These are phyloP conservation scores for Lenzites betulinus DNA, from an alignment of 768 basidiomycete genomes.

Conservation along the genomic window DNA sequence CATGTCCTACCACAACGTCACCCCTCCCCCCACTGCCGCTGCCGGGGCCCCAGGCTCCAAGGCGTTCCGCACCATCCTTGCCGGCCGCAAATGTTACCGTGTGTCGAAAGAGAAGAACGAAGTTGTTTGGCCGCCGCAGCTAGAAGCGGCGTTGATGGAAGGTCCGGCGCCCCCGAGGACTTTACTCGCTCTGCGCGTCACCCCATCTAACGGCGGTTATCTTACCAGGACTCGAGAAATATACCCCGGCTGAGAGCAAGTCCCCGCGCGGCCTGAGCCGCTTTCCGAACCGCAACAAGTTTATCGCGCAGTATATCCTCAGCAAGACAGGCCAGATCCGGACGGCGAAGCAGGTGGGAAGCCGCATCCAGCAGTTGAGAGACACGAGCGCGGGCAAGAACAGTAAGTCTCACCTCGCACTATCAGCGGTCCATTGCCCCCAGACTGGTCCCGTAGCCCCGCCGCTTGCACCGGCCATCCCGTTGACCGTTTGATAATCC, in stretches of 20 bases:
- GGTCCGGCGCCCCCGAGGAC: slow-evolving; percentile 41
- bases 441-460: neutral
- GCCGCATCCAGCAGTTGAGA: slow-evolving; percentile 75
- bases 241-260: slow-evolving; percentile 70
- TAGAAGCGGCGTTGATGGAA: slow-evolving; percentile 77
- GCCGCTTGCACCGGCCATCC: slow-evolving; percentile 3
- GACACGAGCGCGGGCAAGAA: slow-evolving; percentile 74
- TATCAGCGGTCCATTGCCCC: neutral
- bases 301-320: slow-evolving; percentile 78
- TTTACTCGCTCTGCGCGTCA: slow-evolving; percentile 2
- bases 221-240: slow-evolving; percentile 62
- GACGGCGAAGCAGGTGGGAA: slow-evolving; percentile 79
- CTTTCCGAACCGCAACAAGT: slow-evolving; percentile 78
- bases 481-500: neutral
- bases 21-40: neutral
- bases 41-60: slow-evolving; percentile 35
- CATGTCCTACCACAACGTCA: slow-evolving; percentile 4
- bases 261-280: slow-evolving; percentile 73
- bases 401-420: slow-evolving; percentile 45
- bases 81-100: slow-evolving; percentile 75
- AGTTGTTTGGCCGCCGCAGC: slow-evolving; percentile 77
- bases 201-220: slow-evolving; percentile 19
- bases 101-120: slow-evolving; percentile 67
- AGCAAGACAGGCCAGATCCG: slow-evolving; percentile 67
- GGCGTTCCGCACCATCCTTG: slow-evolving; percentile 67